These are phyloP conservation scores for Acer yangbiense DNA, from an alignment of 345 rosid species.

Conservation along the genomic window DNA sequence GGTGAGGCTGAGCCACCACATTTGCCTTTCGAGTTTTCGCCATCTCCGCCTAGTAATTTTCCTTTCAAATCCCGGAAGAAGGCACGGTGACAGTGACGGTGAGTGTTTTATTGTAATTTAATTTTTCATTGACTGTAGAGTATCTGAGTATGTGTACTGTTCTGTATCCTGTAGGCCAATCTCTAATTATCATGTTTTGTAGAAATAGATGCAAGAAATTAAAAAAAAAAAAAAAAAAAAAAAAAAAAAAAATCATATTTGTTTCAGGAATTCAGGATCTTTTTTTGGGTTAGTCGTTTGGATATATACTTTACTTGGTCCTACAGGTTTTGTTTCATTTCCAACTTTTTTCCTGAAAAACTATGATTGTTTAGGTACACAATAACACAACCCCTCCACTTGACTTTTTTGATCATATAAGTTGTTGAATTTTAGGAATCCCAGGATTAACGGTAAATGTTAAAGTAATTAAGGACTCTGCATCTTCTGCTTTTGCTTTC, in stretches of 20 bases:
- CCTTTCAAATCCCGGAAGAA: slow-evolving; percentile 60
- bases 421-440: slow-evolving; percentile 34
- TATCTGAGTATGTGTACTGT: slow-evolving; percentile 12
- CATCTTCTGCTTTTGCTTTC: slow-evolving; percentile 25
- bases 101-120: not conserved
- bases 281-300: slow-evolving; percentile 5
- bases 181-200: slow-evolving; percentile 27
- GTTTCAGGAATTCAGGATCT: not conserved
- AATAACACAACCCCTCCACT: slow-evolving; percentile 1
- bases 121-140: slow-evolving; percentile 41
- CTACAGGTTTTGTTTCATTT: slow-evolving; percentile 18
- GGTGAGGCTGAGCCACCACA: slow-evolving; percentile 68
- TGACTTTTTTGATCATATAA: slow-evolving; percentile 20
- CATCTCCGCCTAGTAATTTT: slow-evolving; percentile 66
- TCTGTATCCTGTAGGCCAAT: slow-evolving; percentile 23
- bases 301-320: slow-evolving; percentile 12
- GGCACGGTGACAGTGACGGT: slow-evolving; percentile 30
- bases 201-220: slow-evolving; percentile 28
- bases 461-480: not conserved
- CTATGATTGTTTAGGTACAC: slow-evolving; percentile 14
- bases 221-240: slow-evolving; percentile 1
- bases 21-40: slow-evolving; percentile 77
- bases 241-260: not conserved
- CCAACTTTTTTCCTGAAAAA: not conserved
- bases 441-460: slow-evolving; percentile 28